Evolutionary conservation across 164 flowering plant genomes (phyloP).

Genomic region (Platanus orientalis): DNA sequence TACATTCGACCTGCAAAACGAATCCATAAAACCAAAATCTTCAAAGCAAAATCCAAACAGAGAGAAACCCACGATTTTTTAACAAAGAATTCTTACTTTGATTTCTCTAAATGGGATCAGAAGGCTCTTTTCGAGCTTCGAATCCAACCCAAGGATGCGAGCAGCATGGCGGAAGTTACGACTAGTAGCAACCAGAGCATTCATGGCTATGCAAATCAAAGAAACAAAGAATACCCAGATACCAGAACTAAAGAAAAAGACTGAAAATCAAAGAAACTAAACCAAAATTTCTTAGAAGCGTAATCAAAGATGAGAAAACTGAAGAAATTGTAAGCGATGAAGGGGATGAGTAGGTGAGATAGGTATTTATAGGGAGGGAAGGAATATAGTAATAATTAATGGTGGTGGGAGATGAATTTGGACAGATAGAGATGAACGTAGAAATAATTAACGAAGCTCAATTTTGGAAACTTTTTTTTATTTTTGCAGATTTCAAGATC

Average conservation of each 20-base stretch:
- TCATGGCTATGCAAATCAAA: constrained; percentile 31
- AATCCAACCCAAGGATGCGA: constrained; percentile 66
- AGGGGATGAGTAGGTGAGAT: neutral
- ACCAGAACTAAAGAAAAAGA: neutral
- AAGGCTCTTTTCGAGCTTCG: constrained; percentile 68
- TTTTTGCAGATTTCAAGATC: too few relatives aligned
- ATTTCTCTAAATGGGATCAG: constrained; percentile 76
- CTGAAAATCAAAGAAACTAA: neutral
- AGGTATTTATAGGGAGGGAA: neutral
- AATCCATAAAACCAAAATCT: constrained; percentile 2
- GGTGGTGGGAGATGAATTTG: too few relatives aligned
- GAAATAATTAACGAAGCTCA: too few relatives aligned
- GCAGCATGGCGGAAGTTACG: constrained; percentile 64
- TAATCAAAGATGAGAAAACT: neutral
- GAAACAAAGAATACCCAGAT: neutral
- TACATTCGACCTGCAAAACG: constrained; percentile 76
- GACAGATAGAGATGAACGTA: too few relatives aligned
- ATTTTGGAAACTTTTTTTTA: too few relatives aligned
- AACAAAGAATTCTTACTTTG: constrained; percentile 35
- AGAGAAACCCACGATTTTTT: neutral
- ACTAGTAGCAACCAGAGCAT: constrained; percentile 70
- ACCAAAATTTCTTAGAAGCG: neutral
- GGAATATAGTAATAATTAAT: neutral
- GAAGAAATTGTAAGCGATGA: neutral
- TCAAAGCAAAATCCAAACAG: neutral